Evolutionary conservation across 2,329 filamentous ascomycete genomes (phyloP).

Genomic region (Fusarium camptoceras): DNA sequence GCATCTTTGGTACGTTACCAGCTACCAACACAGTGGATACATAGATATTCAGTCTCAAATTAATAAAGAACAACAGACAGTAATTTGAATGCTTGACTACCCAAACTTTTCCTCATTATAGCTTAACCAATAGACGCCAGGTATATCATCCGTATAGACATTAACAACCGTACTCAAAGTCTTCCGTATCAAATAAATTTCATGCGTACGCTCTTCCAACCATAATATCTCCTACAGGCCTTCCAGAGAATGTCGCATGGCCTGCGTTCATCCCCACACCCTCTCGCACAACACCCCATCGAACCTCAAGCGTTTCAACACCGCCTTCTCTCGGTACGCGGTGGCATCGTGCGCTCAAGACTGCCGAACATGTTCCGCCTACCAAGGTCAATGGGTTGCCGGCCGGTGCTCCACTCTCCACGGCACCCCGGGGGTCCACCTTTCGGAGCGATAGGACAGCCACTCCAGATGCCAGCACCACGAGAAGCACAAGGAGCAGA

Average conservation of each 20-base stretch:
- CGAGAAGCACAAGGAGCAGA: constrained; percentile 56
- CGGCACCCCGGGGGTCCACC: constrained; percentile 52
- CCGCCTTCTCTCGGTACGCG: constrained; percentile 47
- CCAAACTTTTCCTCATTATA: constrained; percentile 28
- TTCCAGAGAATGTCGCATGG: constrained; percentile 59
- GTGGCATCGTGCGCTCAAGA: constrained; percentile 64
- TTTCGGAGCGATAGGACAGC: constrained; percentile 56
- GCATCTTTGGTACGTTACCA: not conserved
- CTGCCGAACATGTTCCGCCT: constrained; percentile 63
- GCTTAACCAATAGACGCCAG: constrained; percentile 24
- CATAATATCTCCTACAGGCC: constrained; percentile 45
- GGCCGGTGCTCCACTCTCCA: constrained; percentile 50
- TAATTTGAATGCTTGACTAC: constrained; percentile 6
- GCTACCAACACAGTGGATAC: not conserved
- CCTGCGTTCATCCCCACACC: constrained; percentile 54
- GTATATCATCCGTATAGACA: constrained; percentile 33
- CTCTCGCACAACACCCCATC: constrained; percentile 61
- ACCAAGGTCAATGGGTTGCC: constrained; percentile 63
- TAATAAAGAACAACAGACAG: not conserved
- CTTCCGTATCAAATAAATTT: not conserved
- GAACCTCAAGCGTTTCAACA: constrained; percentile 54
- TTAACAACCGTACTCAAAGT: constrained; percentile 5
- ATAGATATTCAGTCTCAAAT: not conserved
- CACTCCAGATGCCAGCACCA: constrained; percentile 50
- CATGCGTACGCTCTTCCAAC: constrained; percentile 46